Evolutionary conservation across 805 yeast species (phyloP), one percentile per base, ranked within the genome.

Genomic region (Barnettozyma sucrosica): DNA sequence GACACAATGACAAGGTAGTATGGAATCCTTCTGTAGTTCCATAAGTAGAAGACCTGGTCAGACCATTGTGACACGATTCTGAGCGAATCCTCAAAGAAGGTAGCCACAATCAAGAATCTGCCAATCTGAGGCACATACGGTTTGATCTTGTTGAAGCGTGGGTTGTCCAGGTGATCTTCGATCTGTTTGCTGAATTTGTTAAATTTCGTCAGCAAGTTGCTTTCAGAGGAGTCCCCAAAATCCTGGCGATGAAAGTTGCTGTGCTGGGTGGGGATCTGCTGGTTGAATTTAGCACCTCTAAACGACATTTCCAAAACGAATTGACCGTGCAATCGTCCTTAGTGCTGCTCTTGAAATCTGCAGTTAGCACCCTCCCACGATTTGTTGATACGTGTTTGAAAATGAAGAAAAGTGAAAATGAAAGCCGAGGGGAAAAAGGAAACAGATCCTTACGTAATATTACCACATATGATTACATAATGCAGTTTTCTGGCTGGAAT

Each of bases 61-160:
- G 76, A 66, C 97, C 97, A 92, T 69, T 90, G 97, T 6, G 89
- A 70, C 45, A 81, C 57, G 59, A 92, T 87, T 66, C 99, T 78
- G 45, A 83, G 64, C 3, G 96, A 78, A 62, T 93, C 98, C 68
- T 92, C 98, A 55, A 81, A 79, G 64, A 90, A 92, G 0, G 98
- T 93, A 43, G 96, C 95, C 47, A 92, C 96, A 52, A 92, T 90
- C 55, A 90, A 78, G 51, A 87, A 80, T 49, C 98, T 76, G 34
- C 97, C 98, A 58, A 92, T 79, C 20, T 81, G 81, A 8, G 98
- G 97, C 43, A 90, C 83, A 58, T 80, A 83, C 0, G 92, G 92
- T 63, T 76, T 82, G 40, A 83, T 62, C 30, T 51, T 52, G 24
- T 45, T 79, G 70, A 55, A 74, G 64, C 46, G 67, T 57, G 70